Conservation (phyloP, 177 flowering plant genomes). For the Vitis hybrid region DNA sequence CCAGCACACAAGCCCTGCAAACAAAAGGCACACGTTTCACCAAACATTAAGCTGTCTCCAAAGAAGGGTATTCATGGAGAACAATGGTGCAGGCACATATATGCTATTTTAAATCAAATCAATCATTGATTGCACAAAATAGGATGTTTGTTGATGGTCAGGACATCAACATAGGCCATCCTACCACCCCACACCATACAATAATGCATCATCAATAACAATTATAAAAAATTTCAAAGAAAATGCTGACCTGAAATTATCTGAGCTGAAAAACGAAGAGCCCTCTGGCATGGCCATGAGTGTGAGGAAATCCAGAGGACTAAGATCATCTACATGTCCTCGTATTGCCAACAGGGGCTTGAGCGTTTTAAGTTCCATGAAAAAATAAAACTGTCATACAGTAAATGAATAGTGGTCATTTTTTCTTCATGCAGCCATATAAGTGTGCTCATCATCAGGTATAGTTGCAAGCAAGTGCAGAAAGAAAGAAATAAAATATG, state of each 20-base stretch:
- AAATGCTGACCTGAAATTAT: constrained; percentile 68
- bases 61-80: neutral
- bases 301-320: constrained; percentile 60
- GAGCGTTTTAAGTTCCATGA: constrained; percentile 55
- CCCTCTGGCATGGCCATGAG: constrained; percentile 70
- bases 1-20: constrained; percentile 75
- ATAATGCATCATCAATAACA: neutral
- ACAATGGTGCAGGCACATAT: no score
- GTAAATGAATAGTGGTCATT: neutral
- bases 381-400: constrained; percentile 48
- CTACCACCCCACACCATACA: no score
- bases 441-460: neutral
- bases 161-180: no score
- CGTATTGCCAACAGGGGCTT: constrained; percentile 50
- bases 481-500: neutral
- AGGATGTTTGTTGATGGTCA: no score
- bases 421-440: neutral
- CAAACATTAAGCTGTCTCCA: neutral
- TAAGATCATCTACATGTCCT: constrained; percentile 38
- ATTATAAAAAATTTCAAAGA: neutral
- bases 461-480: neutral
- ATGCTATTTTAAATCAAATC: no score
- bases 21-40: neutral
- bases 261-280: constrained; percentile 64
- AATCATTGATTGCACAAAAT: no score